phyloP scores from a whole-genome alignment of 345 rosid genomes.

The Euclidium syriacum region DNA sequence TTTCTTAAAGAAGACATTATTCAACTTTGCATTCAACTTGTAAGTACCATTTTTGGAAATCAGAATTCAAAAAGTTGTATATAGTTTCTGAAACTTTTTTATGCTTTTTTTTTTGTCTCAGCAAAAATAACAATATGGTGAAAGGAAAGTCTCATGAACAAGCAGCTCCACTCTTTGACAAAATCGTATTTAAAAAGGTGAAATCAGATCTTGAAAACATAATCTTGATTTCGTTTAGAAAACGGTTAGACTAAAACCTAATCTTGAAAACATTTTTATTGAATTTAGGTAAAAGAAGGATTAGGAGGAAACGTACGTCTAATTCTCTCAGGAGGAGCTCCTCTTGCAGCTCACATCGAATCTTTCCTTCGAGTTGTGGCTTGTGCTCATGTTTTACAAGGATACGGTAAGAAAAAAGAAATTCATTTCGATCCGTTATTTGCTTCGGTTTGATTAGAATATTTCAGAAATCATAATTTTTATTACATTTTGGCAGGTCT shows the following conservation, averaged over 20 bases:
- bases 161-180: slow-evolving; percentile 86
- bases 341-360: slow-evolving; percentile 84
- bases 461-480: no score
- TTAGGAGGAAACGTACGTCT: slow-evolving; percentile 91
- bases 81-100: not conserved
- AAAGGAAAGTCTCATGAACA: slow-evolving; percentile 56
- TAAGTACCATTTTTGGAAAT: slow-evolving; percentile 33
- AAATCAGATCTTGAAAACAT: no score
- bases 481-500: slow-evolving; percentile 54
- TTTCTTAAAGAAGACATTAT: slow-evolving; percentile 48
- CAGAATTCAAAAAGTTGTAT: not conserved
- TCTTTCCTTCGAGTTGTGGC: slow-evolving; percentile 88
- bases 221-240: no score
- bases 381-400: slow-evolving; percentile 94
- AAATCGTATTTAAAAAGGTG: slow-evolving; percentile 84
- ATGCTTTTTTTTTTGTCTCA: slow-evolving; percentile 27
- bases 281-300: slow-evolving; percentile 72
- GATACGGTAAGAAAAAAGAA: slow-evolving; percentile 66
- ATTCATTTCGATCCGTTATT: no score
- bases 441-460: no score
- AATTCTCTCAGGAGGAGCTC: slow-evolving; percentile 94
- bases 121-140: slow-evolving; percentile 64
- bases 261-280: not conserved
- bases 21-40: slow-evolving; percentile 68
- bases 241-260: not conserved